phyloP scores from a whole-genome alignment of 192 early-diverging fungal genomes.

The Coemansia sp. region DNA sequence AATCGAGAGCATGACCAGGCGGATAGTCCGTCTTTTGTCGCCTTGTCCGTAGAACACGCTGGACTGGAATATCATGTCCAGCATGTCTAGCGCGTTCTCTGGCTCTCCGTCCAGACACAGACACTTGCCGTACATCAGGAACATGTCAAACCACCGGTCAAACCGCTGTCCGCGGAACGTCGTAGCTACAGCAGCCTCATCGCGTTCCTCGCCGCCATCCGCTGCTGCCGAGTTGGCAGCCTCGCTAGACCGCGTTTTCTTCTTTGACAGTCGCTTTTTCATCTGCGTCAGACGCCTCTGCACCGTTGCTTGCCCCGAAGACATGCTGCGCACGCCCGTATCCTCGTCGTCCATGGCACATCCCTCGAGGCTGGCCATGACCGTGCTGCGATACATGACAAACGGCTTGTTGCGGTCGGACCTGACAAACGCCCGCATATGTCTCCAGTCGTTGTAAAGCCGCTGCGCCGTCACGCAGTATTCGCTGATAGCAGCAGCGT shows the following conservation, averaged over 20 bases:
- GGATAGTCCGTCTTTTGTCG: conserved; percentile 14
- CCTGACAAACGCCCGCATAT: conserved; percentile 35
- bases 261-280: conserved; percentile 30
- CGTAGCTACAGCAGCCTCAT: conserved; percentile 19
- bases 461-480: conserved; percentile 36
- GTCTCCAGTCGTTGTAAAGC: conserved; percentile 43
- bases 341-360: conserved; percentile 14
- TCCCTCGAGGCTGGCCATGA: conserved; percentile 27
- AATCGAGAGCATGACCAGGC: conserved; percentile 24
- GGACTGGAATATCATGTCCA: conserved; percentile 34
- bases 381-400: conserved; percentile 29
- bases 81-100: conserved; percentile 25
- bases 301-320: conserved; percentile 27
- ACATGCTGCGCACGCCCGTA: conserved; percentile 6
- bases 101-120: conserved; percentile 22
- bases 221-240: background rate
- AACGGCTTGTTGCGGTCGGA: conserved; percentile 28
- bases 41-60: conserved; percentile 29
- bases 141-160: conserved; percentile 44
- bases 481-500: conserved; percentile 8
- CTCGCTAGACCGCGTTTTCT: conserved; percentile 5
- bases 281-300: conserved; percentile 37
- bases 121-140: conserved; percentile 42
- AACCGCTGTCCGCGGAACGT: conserved; percentile 49
- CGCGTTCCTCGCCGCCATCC: background rate